Conservation (phyloP, 2,329 filamentous ascomycete species). For the Penicillium palitans region DNA sequence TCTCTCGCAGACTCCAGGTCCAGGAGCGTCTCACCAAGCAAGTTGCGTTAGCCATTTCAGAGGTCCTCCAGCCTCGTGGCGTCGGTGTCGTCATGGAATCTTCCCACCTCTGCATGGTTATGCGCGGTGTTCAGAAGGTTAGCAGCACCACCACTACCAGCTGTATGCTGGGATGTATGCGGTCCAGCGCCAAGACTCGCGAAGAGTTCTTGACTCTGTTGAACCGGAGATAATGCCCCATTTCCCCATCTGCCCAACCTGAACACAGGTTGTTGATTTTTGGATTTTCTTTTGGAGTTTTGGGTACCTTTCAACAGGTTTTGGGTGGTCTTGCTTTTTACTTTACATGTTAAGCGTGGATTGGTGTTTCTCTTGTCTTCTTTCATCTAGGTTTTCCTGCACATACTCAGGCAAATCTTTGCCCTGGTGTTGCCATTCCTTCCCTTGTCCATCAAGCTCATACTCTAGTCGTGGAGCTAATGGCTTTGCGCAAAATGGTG, state of each 20-base stretch:
- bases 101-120: constrained; percentile 96
- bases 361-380: constrained; percentile 22
- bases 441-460: neutral
- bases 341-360: constrained; percentile 23
- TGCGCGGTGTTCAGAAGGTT: constrained; percentile 96
- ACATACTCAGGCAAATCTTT: constrained; percentile 11
- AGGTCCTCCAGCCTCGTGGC: constrained; percentile 88
- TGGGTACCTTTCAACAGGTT: constrained; percentile 46
- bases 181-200: constrained; percentile 86
- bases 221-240: constrained; percentile 51
- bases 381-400: constrained; percentile 14
- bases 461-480: neutral
- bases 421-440: neutral
- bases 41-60: constrained; percentile 88
- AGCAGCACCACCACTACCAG: constrained; percentile 85
- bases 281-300: constrained; percentile 36
- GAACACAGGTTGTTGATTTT: constrained; percentile 28
- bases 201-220: constrained; percentile 91
- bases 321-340: constrained; percentile 27
- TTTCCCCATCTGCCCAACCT: constrained; percentile 20
- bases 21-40: constrained; percentile 96
- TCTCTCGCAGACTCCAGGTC: constrained; percentile 86
- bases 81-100: constrained; percentile 98
- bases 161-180: constrained; percentile 95
- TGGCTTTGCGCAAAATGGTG: neutral